Conservation (phyloP, 805 yeast species). For the Ogataea henricii region DNA sequence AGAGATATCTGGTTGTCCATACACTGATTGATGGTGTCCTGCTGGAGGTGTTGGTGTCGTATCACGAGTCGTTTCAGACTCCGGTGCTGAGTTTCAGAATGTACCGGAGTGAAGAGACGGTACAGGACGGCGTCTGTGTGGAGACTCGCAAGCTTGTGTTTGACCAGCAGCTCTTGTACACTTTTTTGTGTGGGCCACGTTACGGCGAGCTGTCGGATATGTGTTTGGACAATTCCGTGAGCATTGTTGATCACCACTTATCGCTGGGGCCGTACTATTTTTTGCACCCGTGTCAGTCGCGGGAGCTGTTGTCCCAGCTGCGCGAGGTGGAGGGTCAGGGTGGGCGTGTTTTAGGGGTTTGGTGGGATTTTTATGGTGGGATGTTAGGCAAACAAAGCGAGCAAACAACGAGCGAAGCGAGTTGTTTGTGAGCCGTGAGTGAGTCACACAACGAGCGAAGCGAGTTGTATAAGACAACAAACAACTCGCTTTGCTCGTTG, state of each 20-base stretch:
- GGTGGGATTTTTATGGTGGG: constrained; percentile 32
- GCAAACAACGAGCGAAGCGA: background rate
- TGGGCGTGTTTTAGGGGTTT: constrained; percentile 24
- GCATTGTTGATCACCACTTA: constrained; percentile 15
- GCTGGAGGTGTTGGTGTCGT: constrained; percentile 15
- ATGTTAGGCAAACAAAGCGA: constrained; percentile 9
- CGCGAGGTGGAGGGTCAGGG: background rate
- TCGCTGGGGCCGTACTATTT: constrained; percentile 23
- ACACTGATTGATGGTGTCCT: background rate
- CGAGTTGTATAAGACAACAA: too few species aligned
- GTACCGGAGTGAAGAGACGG: background rate
- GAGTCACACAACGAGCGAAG: too few species aligned
- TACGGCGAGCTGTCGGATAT: background rate
- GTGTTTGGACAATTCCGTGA: background rate
- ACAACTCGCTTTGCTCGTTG: too few species aligned
- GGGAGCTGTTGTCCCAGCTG: constrained; percentile 29
- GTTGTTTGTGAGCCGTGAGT: background rate
- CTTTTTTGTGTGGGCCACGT: constrained; percentile 6
- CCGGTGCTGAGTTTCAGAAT: constrained; percentile 24
- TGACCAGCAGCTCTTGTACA: constrained; percentile 7
- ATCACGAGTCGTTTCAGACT: constrained; percentile 10
- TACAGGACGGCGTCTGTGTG: background rate
- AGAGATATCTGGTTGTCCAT: background rate
- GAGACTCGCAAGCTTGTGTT: constrained; percentile 18
- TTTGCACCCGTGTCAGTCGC: constrained; percentile 46